These are phyloP conservation scores for Fusarium decemcellulare DNA, from an alignment of 2,329 filamentous ascomycete genomes.

Conservation along the genomic window DNA sequence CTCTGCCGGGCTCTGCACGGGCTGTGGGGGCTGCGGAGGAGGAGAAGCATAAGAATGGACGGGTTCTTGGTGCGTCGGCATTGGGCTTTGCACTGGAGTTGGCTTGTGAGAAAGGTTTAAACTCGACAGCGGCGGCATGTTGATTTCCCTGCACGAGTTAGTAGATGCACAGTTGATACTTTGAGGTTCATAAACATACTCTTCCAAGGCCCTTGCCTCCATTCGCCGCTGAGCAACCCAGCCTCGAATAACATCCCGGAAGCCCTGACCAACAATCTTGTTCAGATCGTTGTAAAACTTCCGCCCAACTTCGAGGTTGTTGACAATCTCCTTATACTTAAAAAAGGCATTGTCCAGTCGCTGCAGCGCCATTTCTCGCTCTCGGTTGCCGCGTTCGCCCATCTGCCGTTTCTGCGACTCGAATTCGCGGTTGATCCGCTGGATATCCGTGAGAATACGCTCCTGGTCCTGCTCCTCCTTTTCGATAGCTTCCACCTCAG, in stretches of 20 bases:
- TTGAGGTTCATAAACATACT: slow-evolving; percentile 63
- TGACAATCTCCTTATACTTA: slow-evolving; percentile 96
- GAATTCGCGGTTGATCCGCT: slow-evolving; percentile 84
- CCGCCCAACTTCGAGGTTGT: slow-evolving; percentile 89
- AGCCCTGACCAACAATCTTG: slow-evolving; percentile 83
- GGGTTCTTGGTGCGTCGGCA: slow-evolving; percentile 28
- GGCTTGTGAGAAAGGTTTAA: slow-evolving; percentile 56
- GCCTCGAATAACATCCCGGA: slow-evolving; percentile 81
- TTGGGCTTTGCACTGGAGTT: slow-evolving; percentile 37
- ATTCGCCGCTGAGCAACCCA: slow-evolving; percentile 87
- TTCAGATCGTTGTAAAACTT: slow-evolving; percentile 98
- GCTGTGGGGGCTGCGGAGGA: slow-evolving; percentile 35
- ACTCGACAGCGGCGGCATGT: slow-evolving; percentile 65
- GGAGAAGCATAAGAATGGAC: slow-evolving; percentile 22
- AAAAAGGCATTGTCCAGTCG: slow-evolving; percentile 91
- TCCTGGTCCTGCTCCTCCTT: slow-evolving; percentile 85
- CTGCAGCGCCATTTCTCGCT: slow-evolving; percentile 90
- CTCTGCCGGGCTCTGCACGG: slow-evolving; percentile 54
- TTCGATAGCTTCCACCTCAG: slow-evolving; percentile 78
- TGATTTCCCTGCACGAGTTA: slow-evolving; percentile 59
- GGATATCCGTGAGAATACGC: slow-evolving; percentile 76
- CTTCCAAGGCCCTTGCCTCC: slow-evolving; percentile 85
- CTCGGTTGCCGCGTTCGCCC: slow-evolving; percentile 72
- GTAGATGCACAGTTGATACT: slow-evolving; percentile 13
- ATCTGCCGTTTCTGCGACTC: slow-evolving; percentile 77